These are phyloP conservation scores for Drechslerella dactyloides DNA, from an alignment of 2,329 filamentous ascomycete genomes.

Conservation along the genomic window DNA sequence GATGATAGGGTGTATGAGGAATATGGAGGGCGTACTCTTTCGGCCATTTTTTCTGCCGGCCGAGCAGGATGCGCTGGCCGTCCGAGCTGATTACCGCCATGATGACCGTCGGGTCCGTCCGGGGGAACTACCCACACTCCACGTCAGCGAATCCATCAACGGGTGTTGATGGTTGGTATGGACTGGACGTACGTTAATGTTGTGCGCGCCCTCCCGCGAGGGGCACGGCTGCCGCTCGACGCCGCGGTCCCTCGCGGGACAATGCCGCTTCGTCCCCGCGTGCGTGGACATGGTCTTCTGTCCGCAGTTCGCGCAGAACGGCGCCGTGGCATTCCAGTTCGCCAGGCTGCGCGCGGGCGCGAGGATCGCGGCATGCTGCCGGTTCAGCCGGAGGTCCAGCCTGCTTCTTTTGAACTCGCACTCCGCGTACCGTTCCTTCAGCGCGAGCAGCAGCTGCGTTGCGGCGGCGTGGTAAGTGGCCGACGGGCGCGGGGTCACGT, in stretches of 20 bases:
- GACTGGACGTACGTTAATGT: slow-evolving; percentile 60
- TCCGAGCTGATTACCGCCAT: slow-evolving; percentile 87
- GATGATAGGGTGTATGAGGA: background rate
- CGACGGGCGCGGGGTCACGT: slow-evolving; percentile 75
- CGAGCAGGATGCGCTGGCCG: slow-evolving; percentile 78
- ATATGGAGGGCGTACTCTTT: slow-evolving; percentile 34
- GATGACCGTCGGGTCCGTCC: slow-evolving; percentile 94
- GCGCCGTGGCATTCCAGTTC: slow-evolving; percentile 89
- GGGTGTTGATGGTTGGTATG: background rate
- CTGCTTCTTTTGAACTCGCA: slow-evolving; percentile 69
- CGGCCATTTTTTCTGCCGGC: slow-evolving; percentile 83
- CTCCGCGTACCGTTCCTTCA: slow-evolving; percentile 60
- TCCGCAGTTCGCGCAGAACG: slow-evolving; percentile 89
- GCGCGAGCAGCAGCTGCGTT: slow-evolving; percentile 65
- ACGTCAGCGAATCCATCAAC: too few species aligned
- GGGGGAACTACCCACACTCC: slow-evolving; percentile 88
- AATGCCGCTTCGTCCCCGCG: slow-evolving; percentile 79
- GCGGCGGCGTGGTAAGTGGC: slow-evolving; percentile 66
- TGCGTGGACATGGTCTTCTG: slow-evolving; percentile 78
- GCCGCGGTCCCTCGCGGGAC: slow-evolving; percentile 72
- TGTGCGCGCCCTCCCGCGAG: slow-evolving; percentile 83
- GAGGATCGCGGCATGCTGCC: slow-evolving; percentile 76
- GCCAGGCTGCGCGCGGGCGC: slow-evolving; percentile 85
- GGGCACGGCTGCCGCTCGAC: slow-evolving; percentile 72
- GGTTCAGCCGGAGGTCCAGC: slow-evolving; percentile 65